phyloP scores from a whole-genome alignment of 768 basidiomycete species.

The Leccinum incarnatum region DNA sequence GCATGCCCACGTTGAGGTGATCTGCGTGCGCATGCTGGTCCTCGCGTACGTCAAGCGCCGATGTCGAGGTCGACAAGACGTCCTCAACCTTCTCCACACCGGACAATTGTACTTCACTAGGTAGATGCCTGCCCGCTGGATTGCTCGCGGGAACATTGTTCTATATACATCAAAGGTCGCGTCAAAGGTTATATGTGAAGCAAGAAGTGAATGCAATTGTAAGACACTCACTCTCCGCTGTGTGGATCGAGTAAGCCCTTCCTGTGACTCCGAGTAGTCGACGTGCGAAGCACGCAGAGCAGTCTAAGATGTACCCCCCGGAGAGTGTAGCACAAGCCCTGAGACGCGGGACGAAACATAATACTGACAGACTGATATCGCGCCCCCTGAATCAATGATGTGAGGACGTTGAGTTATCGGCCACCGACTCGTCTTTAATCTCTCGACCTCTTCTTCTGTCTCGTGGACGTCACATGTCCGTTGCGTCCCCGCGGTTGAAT shows the following conservation, averaged over 20 bases:
- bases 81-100: neutral
- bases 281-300: neutral
- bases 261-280: neutral
- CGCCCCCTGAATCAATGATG: neutral
- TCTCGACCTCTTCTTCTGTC: neutral
- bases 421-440: neutral
- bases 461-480: neutral
- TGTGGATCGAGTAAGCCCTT: neutral
- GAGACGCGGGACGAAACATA: neutral
- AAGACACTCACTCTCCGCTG: neutral
- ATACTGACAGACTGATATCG: neutral
- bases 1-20: neutral
- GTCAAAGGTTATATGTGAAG: neutral
- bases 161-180: neutral
- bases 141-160: neutral
- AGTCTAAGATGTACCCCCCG: neutral
- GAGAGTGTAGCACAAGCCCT: neutral
- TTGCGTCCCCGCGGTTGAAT: neutral
- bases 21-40: neutral
- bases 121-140: neutral
- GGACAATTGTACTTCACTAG: neutral
- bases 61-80: neutral
- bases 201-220: neutral
- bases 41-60: neutral
- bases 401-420: neutral